Evolutionary conservation across 164 flowering plant genomes (phyloP).

Genomic region (Pachysandra terminalis): DNA sequence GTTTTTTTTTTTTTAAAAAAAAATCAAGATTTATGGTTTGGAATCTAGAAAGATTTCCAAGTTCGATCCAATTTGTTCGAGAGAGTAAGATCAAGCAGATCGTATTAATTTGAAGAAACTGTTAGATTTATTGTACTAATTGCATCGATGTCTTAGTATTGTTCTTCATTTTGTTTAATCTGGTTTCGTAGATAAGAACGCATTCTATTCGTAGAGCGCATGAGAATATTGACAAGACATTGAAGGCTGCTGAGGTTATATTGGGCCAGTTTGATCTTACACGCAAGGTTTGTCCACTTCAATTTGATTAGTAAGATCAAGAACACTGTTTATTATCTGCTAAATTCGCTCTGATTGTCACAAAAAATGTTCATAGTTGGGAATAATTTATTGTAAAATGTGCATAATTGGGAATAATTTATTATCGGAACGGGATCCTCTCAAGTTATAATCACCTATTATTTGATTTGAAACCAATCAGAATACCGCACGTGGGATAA

Average conservation of each 20-base stretch:
- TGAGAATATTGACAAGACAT: slow-evolving; percentile 88
- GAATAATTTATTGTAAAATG: background rate
- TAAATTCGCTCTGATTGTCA: background rate
- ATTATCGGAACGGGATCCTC: no score
- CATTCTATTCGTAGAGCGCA: slow-evolving; percentile 87
- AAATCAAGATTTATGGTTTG: background rate
- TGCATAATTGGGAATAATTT: no score
- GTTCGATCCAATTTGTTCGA: background rate
- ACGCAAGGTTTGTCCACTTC: slow-evolving; percentile 55
- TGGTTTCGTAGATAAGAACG: slow-evolving; percentile 59
- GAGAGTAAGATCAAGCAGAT: slow-evolving; percentile 4
- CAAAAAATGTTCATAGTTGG: background rate
- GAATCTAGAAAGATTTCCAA: background rate
- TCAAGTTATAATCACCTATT: no score
- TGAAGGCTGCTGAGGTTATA: slow-evolving; percentile 89
- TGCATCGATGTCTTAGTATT: background rate
- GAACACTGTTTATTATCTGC: background rate
- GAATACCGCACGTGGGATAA: no score
- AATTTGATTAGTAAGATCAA: background rate
- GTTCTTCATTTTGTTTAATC: background rate
- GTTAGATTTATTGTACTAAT: background rate
- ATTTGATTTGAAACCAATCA: no score
- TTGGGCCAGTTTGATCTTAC: slow-evolving; percentile 74
- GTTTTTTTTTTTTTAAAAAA: no score
- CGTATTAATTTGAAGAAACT: background rate